Evolutionary conservation across 73 alveolate species (phyloP).

Genomic region (Paramecium sexaurelia): DNA sequence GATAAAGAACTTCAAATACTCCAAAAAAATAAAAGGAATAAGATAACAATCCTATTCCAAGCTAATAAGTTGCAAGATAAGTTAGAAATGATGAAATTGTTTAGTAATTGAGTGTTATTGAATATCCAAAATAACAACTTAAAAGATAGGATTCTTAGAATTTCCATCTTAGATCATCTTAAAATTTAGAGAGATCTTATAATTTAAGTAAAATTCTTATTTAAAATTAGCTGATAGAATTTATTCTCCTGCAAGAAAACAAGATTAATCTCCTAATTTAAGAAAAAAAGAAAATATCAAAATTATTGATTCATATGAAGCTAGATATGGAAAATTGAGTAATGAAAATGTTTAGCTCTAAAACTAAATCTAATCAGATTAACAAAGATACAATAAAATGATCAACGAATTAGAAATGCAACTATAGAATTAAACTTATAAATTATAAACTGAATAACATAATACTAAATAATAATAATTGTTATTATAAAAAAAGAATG

Average conservation of each 20-base stretch:
- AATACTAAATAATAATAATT: not conserved
- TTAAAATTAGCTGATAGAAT: not conserved
- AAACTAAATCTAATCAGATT: not conserved
- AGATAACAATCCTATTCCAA: not conserved
- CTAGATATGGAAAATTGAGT: not conserved
- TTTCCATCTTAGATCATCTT: not conserved
- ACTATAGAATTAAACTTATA: not conserved
- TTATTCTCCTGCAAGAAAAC: not conserved
- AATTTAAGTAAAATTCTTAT: not conserved
- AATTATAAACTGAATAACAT: not conserved
- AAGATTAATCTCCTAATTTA: not conserved
- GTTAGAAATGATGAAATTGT: not conserved
- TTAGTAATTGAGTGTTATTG: not conserved
- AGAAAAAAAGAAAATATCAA: not conserved
- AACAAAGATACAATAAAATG: not conserved
- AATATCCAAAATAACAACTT: not conserved
- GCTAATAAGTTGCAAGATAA: not conserved
- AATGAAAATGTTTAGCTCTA: not conserved
- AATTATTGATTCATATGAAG: not conserved
- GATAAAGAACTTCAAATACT: not conserved
- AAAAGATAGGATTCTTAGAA: not conserved
- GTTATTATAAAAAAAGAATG: slow-evolving; percentile 18
- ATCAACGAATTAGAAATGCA: not conserved
- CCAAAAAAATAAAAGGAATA: not conserved
- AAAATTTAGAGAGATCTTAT: not conserved